These are phyloP conservation scores for Trypanosoma congolense DNA, from an alignment of 208 protist genomes.

Conservation along the genomic window DNA sequence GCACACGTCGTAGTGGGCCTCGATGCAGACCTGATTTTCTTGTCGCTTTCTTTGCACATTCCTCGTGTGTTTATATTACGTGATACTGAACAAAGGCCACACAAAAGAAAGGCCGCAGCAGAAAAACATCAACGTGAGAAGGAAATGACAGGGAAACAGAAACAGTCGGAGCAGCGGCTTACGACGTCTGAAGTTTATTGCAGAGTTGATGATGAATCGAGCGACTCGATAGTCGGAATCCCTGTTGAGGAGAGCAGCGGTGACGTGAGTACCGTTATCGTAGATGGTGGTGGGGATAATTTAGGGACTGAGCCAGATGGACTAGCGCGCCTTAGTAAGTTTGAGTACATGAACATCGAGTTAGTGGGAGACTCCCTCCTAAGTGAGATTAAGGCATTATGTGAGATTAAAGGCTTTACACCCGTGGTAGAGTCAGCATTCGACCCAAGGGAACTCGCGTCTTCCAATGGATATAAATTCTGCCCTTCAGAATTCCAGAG, in stretches of 20 bases:
- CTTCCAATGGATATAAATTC: slow-evolving; percentile 58
- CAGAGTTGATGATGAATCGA: slow-evolving; percentile 8
- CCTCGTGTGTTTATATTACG: slow-evolving; percentile 91
- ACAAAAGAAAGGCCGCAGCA: slow-evolving; percentile 6
- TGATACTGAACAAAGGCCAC: slow-evolving; percentile 35
- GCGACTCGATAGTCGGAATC: not conserved
- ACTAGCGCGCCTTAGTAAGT: slow-evolving; percentile 12
- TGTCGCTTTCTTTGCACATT: slow-evolving; percentile 93
- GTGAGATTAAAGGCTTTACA: slow-evolving; percentile 33
- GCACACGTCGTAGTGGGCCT: slow-evolving; percentile 97
- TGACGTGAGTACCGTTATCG: not conserved
- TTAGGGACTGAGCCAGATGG: slow-evolving; percentile 2
- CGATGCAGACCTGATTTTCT: slow-evolving; percentile 99
- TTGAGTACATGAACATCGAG: slow-evolving; percentile 77
- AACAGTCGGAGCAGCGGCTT: not conserved
- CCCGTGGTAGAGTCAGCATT: slow-evolving; percentile 13
- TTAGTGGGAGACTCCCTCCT: slow-evolving; percentile 44
- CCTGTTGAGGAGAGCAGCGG: not conserved
- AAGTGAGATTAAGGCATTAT: slow-evolving; percentile 70
- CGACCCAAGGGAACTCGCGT: slow-evolving; percentile 18
- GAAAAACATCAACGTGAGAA: not conserved
- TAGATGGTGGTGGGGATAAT: slow-evolving; percentile 6
- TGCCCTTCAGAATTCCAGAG: slow-evolving; percentile 17
- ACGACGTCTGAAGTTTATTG: not conserved
- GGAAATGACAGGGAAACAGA: slow-evolving; percentile 3